Evolutionary conservation across 306 rosid species (phyloP), one percentile per base, ranked within the genome.

Genomic region (Prunus fruticosa): DNA sequence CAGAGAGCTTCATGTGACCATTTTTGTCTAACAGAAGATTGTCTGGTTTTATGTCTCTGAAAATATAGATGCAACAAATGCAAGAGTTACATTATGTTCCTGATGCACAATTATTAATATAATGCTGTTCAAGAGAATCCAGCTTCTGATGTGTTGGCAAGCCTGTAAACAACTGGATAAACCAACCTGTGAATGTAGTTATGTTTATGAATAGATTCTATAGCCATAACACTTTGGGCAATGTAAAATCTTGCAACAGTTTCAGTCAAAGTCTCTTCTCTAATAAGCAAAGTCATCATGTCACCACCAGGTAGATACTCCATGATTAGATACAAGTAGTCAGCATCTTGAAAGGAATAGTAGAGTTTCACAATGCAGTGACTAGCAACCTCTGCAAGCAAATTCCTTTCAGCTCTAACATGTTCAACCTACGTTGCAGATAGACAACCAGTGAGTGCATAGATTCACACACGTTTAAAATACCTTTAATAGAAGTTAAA

Each of bases 271-370:
- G 96, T 90, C 89, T 93, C 98, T 80, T 93, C 98, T 74, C 97
- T 85, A 45, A 93, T 93, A 75, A 93, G 88, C 78, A 93, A 81
- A 72, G 98, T 93, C 98, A 93, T 93, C 88, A 93, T 81, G 86
- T 93, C 98, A 64, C 98, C 98, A 43, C 98, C 98, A 34, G 98
- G 97, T 77, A 91, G 90, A 83, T 93, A 93, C 71, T 93, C 98
- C 98, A 91, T 93, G 28, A 93, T 90, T 18, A 93, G 89, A 82
- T 91, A 93, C 76, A 93, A 87, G 86, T 79, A 82, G 27, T 94
- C 98, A 75, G 86, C 81, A 79, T 91, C 98, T 81, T 91, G 98
- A 80, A 94, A 94, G 15, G 98, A 94, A 89, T 91, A 94, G 82
- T 85, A 94, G 62, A 94, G 97, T 73, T 89, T 94, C 84, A 94